Percentiles rank a stretch among this genome's conserved stretches.
Conservation (phyloP, 169 alveolate species). For the Cryptosporidium sp. region DNA sequence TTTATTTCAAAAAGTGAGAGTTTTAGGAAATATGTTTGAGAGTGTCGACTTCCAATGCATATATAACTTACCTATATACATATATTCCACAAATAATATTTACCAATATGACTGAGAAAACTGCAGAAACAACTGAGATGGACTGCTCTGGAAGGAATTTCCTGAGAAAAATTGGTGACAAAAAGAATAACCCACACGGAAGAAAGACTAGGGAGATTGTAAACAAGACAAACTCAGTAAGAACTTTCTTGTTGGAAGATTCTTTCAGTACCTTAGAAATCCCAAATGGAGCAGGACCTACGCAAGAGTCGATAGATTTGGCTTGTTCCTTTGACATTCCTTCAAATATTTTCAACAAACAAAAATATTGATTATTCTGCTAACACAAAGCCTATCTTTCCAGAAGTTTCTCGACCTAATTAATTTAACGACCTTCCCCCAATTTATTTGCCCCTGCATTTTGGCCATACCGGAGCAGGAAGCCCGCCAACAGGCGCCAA, state of each 20-base stretch:
- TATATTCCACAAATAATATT: conserved; percentile 55
- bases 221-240: conserved; percentile 37
- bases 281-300: conserved; percentile 74
- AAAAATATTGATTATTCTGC: neutral
- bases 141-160: conserved; percentile 38
- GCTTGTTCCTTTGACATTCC: neutral
- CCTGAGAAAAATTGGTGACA: conserved; percentile 35
- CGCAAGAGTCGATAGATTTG: conserved; percentile 32
- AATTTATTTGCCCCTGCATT: neutral
- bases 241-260: conserved; percentile 37
- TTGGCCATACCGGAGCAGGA: neutral
- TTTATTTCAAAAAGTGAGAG: neutral
- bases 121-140: conserved; percentile 53
- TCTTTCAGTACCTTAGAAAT: conserved; percentile 46
- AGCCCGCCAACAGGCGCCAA: conserved; percentile 16
- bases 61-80: conserved; percentile 64
- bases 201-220: conserved; percentile 34
- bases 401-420: neutral
- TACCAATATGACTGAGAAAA: conserved; percentile 56
- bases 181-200: conserved; percentile 68
- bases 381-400: neutral
- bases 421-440: neutral
- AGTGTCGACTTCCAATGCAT: neutral
- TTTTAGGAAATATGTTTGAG: neutral
- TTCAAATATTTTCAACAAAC: neutral